Percentiles rank a stretch among this genome's conserved stretches.
phyloP scores from a whole-genome alignment of 2,329 filamentous ascomycete species.

The Microdochium paspali region DNA sequence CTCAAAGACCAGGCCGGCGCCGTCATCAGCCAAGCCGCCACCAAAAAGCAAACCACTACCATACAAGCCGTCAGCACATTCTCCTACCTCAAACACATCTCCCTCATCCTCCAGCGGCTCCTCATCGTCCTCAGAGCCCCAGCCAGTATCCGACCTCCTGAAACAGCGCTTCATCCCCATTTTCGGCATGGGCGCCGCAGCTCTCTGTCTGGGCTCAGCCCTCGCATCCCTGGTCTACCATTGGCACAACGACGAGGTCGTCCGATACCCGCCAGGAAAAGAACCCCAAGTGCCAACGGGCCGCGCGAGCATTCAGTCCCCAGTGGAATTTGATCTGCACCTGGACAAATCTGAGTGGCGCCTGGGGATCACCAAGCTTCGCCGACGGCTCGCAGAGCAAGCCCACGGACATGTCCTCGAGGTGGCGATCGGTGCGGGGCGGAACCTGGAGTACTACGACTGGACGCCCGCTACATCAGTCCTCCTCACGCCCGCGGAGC shows the following conservation, averaged over 20 bases:
- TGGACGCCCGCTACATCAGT: slow-evolving; percentile 30
- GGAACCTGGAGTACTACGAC: slow-evolving; percentile 50
- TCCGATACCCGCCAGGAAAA: slow-evolving; percentile 17
- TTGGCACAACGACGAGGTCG: slow-evolving; percentile 13
- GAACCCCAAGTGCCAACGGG: slow-evolving; percentile 34
- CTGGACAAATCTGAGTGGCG: slow-evolving; percentile 48
- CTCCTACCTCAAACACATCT: not conserved
- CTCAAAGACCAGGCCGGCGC: not conserved
- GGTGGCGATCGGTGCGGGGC: slow-evolving; percentile 52
- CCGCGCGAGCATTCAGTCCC: slow-evolving; percentile 37
- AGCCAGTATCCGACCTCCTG: slow-evolving; percentile 16
- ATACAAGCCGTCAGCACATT: not conserved
- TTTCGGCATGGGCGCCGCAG: slow-evolving; percentile 34
- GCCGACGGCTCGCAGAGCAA: slow-evolving; percentile 34
- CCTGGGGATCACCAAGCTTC: slow-evolving; percentile 43
- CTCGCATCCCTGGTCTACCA: slow-evolving; percentile 19
- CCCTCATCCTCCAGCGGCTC: not conserved
- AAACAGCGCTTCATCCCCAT: slow-evolving; percentile 32
- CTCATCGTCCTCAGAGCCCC: not conserved
- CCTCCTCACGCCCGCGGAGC: slow-evolving; percentile 8
- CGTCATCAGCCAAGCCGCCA: not conserved
- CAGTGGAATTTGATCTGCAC: slow-evolving; percentile 47
- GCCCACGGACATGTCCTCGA: slow-evolving; percentile 51
- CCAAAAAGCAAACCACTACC: not conserved
- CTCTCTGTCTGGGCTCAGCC: slow-evolving; percentile 37